phyloP scores from a whole-genome alignment of 176 grass and related monocot genomes.

The Oryza brachyantha region DNA sequence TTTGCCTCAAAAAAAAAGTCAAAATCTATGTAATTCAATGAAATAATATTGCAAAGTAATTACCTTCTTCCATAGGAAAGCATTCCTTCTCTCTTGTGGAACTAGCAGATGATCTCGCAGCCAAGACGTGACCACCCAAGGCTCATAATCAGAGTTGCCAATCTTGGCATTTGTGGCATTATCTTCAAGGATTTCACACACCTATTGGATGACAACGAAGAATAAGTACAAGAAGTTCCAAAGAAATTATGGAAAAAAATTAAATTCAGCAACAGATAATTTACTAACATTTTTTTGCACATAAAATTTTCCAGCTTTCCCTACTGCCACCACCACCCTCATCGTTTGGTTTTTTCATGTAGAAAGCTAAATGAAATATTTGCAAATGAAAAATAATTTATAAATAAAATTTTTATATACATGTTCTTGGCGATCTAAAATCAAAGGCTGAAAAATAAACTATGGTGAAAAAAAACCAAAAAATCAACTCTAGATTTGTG shows the following conservation, averaged over 20 bases:
- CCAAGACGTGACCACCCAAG: slow-evolving; percentile 85
- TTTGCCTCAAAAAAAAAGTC: too few species aligned
- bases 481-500: too few species aligned
- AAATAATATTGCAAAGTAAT: not conserved
- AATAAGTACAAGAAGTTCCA: not conserved
- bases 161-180: slow-evolving; percentile 43
- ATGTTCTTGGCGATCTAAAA: too few species aligned
- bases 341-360: too few species aligned
- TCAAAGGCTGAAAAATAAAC: too few species aligned
- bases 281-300: not conserved
- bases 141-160: slow-evolving; percentile 40
- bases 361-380: too few species aligned
- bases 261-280: not conserved
- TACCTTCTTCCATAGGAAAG: slow-evolving; percentile 89
- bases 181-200: slow-evolving; percentile 94
- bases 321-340: not conserved
- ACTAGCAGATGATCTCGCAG: slow-evolving; percentile 76
- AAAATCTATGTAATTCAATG: not conserved
- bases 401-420: too few species aligned
- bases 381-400: too few species aligned
- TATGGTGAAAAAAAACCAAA: too few species aligned
- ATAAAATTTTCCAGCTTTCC: not conserved
- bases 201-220: slow-evolving; percentile 44
- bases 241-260: not conserved
- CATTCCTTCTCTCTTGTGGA: slow-evolving; percentile 71